These are phyloP conservation scores for Lolium perenne DNA, from an alignment of 176 grass and related monocot species.

Conservation along the genomic window DNA sequence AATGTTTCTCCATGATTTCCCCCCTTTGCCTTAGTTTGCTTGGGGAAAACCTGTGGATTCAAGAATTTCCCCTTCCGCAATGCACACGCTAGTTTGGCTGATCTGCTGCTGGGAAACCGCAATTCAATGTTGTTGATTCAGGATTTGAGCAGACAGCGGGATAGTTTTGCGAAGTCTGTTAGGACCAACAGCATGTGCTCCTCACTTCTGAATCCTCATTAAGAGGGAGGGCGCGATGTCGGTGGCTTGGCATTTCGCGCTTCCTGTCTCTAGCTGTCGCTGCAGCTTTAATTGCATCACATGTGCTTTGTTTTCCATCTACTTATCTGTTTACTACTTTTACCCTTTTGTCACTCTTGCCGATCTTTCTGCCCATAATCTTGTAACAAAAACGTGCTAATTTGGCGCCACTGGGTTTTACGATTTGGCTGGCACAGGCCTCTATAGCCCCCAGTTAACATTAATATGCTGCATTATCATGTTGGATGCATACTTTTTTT, in stretches of 20 bases:
- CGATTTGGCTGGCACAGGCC: not conserved
- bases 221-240: constrained; percentile 26
- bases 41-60: not conserved
- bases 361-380: not conserved
- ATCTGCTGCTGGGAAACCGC: not conserved
- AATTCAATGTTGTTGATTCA: not conserved
- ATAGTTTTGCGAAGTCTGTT: not conserved
- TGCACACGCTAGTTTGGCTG: constrained; percentile 5
- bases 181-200: not conserved
- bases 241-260: constrained; percentile 33
- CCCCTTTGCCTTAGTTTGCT: not conserved
- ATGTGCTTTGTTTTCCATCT: constrained; percentile 15
- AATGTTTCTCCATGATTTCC: not conserved
- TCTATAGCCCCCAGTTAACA: not conserved
- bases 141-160: not conserved
- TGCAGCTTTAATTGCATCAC: constrained; percentile 20
- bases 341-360: not conserved
- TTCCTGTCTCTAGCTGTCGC: constrained; percentile 12
- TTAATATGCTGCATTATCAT: constrained; percentile 22
- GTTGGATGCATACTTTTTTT: not conserved
- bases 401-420: not conserved
- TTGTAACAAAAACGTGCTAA: not conserved
- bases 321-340: not conserved
- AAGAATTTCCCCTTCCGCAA: not conserved
- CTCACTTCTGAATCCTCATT: constrained; percentile 23